These are phyloP conservation scores for Ambrosiella xylebori DNA, from an alignment of 2,329 filamentous ascomycete species.

Conservation along the genomic window DNA sequence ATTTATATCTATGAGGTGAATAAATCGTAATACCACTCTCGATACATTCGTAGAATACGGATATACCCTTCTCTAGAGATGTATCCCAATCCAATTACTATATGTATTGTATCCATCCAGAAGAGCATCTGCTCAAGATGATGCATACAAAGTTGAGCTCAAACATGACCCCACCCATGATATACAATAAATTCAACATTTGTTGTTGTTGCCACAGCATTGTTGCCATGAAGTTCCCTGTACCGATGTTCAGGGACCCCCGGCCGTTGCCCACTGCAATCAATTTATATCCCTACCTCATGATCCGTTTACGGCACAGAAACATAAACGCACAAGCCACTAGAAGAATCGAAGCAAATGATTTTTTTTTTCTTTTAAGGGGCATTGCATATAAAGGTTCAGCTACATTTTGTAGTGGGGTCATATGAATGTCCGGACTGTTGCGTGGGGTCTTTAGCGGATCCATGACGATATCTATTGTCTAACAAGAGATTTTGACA, in stretches of 20 bases:
- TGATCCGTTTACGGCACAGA: not conserved
- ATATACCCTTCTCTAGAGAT: no score
- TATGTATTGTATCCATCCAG: no score
- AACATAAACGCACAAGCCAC: not conserved
- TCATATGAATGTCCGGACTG: not conserved
- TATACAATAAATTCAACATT: not conserved
- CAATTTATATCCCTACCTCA: slow-evolving; percentile 9
- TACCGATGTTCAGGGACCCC: not conserved
- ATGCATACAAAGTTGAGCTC: no score
- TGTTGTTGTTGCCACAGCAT: slow-evolving; percentile 8
- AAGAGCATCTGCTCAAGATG: no score
- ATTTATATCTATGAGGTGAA: no score
- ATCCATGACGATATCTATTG: no score
- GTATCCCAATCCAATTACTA: no score
- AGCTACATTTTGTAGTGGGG: not conserved
- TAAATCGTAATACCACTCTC: no score
- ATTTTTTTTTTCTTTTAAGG: not conserved
- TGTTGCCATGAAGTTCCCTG: not conserved
- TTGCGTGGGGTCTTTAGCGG: no score
- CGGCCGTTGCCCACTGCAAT: slow-evolving; percentile 6
- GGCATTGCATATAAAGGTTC: not conserved
- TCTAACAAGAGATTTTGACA: no score
- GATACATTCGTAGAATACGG: no score
- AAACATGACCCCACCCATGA: not conserved
- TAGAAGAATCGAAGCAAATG: not conserved